Base-by-base conservation (phyloP, 176 grass and related monocot genomes). In the Phoenix dactylifera region DNA sequence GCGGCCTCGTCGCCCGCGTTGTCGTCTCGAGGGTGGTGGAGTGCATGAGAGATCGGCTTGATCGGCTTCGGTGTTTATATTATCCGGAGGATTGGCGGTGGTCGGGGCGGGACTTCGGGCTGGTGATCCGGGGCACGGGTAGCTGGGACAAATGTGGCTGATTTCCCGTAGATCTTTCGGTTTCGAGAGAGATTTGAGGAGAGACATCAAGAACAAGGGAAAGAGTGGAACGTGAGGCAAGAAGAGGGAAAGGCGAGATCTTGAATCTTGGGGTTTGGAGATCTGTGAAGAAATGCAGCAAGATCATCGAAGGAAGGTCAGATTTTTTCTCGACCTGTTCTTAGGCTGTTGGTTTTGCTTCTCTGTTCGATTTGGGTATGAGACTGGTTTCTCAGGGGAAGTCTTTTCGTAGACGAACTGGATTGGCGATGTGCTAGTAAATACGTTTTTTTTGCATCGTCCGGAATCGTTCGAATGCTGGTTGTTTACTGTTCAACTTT, bases 281-380 rank as follows among this genome's bases (percentile, higher is more conserved):
- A 88, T 88, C 81, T 66, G 70, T 22, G 26, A 44, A 60, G 75
- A 75, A 80, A 97, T 97, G 87, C 87, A 97, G 87, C 81, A 88
- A 77, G 93, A 88, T 76, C 87, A 88, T 65, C 81, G 73, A 49
- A 97, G 92, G 77, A 91, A 97, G 93, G 93, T 97, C 19, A 15
- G 83, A 12, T 4, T 49, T 71, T 82, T 44, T 58, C 12, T 49
- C 63, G 26, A 59, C 78, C 72, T 57, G 39, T 69, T 58, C 24
- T 52, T 49, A 24, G 19, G 74, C 58, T 70, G 23, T 39, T 71
- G 18, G 23, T 22, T 20, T 50, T 16, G 44, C 35, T 48, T 16
- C 18, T 54, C 24, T 39, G 57, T 23, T 76, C 5, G 70, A 54
- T 79, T 67, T 51, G 29, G 10, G 10, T 26, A 17, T 16, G 39